phyloP scores from a whole-genome alignment of 2,329 filamentous ascomycete species.

The Emericellopsis atlantica region DNA sequence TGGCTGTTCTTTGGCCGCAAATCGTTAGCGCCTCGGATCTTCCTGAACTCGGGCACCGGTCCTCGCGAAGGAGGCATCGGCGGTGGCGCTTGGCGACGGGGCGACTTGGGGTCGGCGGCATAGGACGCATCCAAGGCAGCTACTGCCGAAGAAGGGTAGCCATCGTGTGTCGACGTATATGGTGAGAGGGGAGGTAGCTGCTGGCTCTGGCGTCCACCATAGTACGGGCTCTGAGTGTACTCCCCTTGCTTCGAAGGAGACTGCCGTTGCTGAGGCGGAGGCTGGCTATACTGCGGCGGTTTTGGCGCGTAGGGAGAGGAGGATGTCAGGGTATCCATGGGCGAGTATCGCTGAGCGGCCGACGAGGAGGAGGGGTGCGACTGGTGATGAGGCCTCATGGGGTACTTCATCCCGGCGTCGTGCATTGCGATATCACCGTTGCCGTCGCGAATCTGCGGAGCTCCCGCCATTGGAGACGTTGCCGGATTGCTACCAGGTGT shows the following conservation, averaged over 20 bases:
- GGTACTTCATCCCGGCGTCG: constrained; percentile 75
- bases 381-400: constrained; percentile 66
- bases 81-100: constrained; percentile 31
- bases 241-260: constrained; percentile 64
- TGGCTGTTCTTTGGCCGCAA: constrained; percentile 71
- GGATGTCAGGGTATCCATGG: constrained; percentile 82
- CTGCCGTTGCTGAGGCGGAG: constrained; percentile 37
- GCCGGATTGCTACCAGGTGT: constrained; percentile 35
- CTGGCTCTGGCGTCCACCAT: constrained; percentile 36
- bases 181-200: constrained; percentile 65
- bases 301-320: constrained; percentile 63
- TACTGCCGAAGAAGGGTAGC: constrained; percentile 61
- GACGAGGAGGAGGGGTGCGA: constrained; percentile 60
- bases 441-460: constrained; percentile 50
- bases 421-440: constrained; percentile 78
- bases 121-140: constrained; percentile 55
- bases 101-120: constrained; percentile 46
- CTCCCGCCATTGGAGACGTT: constrained; percentile 40
- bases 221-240: constrained; percentile 49
- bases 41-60: constrained; percentile 78
- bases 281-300: constrained; percentile 43
- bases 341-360: constrained; percentile 82
- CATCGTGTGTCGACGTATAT: constrained; percentile 55
- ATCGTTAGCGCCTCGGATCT: constrained; percentile 59
- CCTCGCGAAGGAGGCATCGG: constrained; percentile 40